Evolutionary conservation across 495 filamentous ascomycete species (phyloP), one percentile per base, ranked within the genome.

Genomic region (Penicillium paradoxum): DNA sequence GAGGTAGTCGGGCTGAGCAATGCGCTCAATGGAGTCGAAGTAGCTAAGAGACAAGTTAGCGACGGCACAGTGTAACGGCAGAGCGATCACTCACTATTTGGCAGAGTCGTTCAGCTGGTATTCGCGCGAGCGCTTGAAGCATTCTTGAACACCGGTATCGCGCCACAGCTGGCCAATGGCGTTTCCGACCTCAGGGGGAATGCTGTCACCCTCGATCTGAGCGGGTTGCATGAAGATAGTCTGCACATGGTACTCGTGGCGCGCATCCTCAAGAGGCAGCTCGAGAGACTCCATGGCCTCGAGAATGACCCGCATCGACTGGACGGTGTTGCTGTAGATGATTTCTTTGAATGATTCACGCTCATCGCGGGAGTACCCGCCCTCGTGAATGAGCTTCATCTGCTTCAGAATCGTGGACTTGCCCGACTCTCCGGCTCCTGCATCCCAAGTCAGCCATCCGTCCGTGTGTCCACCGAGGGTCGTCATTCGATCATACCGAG

Each of bases 331-430:
- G 80, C 90, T 95, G 82, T 96, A 96, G 75, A 97, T 96, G 72
- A 96, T 95, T 73, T 95, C 91, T 69, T 95, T 93, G 85, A 81
- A 81, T 2, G 77, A 80, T 65, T 81, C 78, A 43, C 77, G 72
- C 58, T 81, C 78, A 57, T 81, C 78, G 55, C 73, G 75, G 44
- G 77, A 79, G 61, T 81, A 81, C 36, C 78, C 76, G 25, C 77
- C 77, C 66, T 81, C 78, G 62, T 81, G 73, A 49, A 80, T 81
- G 58, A 81, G 68, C 60, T 81, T 97, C 93, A 98, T 98, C 83
- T 98, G 93, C 78, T 98, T 98, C 51, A 98, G 80, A 65, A 98
- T 97, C 11, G 93, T 98, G 45, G 95, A 97, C 78, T 98, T 98
- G 73, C 93, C 93, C 63, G 93, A 97, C 83, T 98, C 93, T 82